Evolutionary conservation across 257 asterid species (phyloP), one percentile per base, ranked within the genome.

Genomic region (Oldenlandia corymbosa): DNA sequence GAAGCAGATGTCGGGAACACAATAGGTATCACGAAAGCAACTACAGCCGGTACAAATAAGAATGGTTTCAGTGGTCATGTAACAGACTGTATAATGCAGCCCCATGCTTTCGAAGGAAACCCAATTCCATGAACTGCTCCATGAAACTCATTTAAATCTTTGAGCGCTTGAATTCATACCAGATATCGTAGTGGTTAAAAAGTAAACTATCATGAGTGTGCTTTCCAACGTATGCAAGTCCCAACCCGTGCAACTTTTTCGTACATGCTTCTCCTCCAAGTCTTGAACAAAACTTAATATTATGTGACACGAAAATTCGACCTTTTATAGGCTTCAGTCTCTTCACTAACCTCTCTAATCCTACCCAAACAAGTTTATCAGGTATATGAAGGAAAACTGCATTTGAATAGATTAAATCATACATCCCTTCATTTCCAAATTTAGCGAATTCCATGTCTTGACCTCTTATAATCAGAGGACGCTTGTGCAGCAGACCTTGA

Each of bases 331-430:
- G 96, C 60, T 78, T 85, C 75, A 92, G 68, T 58, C 67, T 84
- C 48, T 77, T 73, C 5, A 30, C 90, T 67, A 92, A 74, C 70
- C 83, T 84, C 82, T 87, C 91, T 73, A 92, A 68, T 62, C 95
- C 99, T 64, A 67, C 69, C 97, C 97, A 92, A 47, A 92, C 99
- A 63, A 89, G 96, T 68, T 78, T 76, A 63, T 87, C 99, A 1
- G 99, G 97, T 78, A 92, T 89, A 64, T 92, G 97, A 59, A 92
- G 95, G 72, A 92, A 92, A 50, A 88, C 97, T 64, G 97, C 97
- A 72, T 96, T 89, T 8, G 93, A 95, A 76, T 92, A 92, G 75
- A 92, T 89, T 82, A 92, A 73, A 48, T 76, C 74, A 57, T 92
- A 92, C 74, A 60, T 65, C 5, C 73, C 66, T 73, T 76, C 85